Base-by-base conservation (phyloP, 2,329 filamentous ascomycete species). In the Alternaria incomplexa region DNA sequence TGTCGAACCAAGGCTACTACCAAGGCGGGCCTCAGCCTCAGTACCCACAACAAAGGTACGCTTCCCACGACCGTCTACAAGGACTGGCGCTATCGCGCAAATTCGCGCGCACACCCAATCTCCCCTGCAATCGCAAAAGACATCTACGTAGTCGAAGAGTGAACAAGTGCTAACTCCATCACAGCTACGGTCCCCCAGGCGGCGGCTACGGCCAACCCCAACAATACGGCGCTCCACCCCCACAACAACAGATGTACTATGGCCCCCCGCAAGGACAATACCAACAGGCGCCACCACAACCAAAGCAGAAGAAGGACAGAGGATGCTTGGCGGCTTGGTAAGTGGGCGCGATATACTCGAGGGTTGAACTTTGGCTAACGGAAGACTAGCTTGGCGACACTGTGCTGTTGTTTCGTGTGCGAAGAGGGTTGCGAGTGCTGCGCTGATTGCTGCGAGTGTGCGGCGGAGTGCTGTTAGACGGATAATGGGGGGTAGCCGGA, bases 371-470 rank as follows among this genome's bases (percentile, higher is more conserved):
- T 11, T 20, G 3, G 53, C 63, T 69, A 56, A 71, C 51, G 20
- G 6, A 28, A 6, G 15, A 47, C 45, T 48, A 76, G 76, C 67
- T 48, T 79, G 51, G 77, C 77, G 4, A 69, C 72, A 5, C 64
- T 90, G 40, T 89, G 87, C 81, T 90, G 88, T 76, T 89, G 87
- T 73, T 90, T 87, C 78, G 82, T 90, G 26, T 88, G 86, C 71
- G 88, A 89, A 73, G 88, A 89, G 77, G 83, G 85, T 26, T 90
- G 88, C 71, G 87, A 89, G 76, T 89, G 87, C 79, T 89, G 87
- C 73, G 80, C 84, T n/a, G 87, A 89, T 6, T 89, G 87, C 76
- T 85, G 85, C 70, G 86, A 79, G 65, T 80, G 77, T 57, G 70
- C 66, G 7, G 76, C 69, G 56, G 77, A 79, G 15, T 79, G 77